Evolutionary conservation across 2,329 filamentous ascomycete species (phyloP).

Genomic region (Calonectria multiphialidica): DNA sequence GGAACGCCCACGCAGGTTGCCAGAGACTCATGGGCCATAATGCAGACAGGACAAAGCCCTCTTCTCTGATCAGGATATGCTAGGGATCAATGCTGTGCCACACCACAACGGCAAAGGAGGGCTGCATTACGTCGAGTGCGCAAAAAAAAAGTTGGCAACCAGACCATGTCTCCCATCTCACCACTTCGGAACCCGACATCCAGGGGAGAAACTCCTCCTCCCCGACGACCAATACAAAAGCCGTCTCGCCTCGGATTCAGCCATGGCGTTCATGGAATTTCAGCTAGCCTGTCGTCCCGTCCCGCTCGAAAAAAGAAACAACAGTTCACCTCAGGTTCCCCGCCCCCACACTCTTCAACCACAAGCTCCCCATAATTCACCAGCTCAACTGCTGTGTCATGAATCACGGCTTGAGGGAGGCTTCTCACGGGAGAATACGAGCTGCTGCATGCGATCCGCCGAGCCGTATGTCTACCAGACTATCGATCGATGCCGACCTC

Average conservation of each 20-base stretch:
- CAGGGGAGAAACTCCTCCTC: neutral
- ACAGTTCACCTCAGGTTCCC: neutral
- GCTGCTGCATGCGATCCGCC: neutral
- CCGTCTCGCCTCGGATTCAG: neutral
- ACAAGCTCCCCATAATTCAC: neutral
- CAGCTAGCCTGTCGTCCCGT: neutral
- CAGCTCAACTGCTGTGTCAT: neutral
- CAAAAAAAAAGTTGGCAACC: neutral
- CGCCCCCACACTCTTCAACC: neutral
- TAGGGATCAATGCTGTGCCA: neutral
- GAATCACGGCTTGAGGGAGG: neutral
- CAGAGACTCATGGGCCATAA: neutral
- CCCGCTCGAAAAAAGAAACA: neutral
- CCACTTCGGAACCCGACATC: neutral
- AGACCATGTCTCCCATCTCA: neutral
- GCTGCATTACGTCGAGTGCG: too few species aligned
- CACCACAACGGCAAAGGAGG: neutral
- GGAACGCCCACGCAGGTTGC: neutral
- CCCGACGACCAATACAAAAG: neutral
- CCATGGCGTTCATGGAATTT: neutral
- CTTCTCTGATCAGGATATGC: neutral
- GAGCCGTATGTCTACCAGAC: neutral
- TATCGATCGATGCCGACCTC: neutral
- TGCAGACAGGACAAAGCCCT: neutral
- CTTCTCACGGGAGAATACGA: neutral